Evolutionary conservation across 768 basidiomycete species (phyloP).

Genomic region (Russula dissimulans): DNA sequence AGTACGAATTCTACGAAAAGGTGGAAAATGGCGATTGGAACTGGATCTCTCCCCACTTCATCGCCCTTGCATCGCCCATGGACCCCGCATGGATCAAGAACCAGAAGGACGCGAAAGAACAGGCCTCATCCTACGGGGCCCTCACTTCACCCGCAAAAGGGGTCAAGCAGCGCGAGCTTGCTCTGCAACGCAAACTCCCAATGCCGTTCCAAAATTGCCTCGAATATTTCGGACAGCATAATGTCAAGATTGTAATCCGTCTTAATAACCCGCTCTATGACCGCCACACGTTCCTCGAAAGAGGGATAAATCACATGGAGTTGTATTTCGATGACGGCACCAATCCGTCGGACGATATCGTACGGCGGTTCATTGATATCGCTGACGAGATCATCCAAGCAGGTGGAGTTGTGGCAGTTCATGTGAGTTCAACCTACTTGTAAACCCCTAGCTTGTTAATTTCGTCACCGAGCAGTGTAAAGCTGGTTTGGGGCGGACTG

Average conservation of each 20-base stretch:
- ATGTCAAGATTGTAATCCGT: constrained; percentile 86
- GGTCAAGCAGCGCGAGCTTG: constrained; percentile 33
- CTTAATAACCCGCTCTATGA: constrained; percentile 92
- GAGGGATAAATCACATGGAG: constrained; percentile 82
- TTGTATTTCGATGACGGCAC: constrained; percentile 98
- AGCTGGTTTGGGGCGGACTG: constrained; percentile 93
- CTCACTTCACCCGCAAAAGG: constrained; percentile 22
- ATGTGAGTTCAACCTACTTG: constrained; percentile 43
- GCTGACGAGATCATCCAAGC: constrained; percentile 68
- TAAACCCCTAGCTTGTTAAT: constrained; percentile 8
- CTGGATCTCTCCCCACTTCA: constrained; percentile 85
- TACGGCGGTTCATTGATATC: constrained; percentile 81
- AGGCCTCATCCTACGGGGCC: constrained; percentile 34
- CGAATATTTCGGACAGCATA: constrained; percentile 82
- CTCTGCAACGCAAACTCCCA: constrained; percentile 69
- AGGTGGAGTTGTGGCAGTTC: constrained; percentile 81
- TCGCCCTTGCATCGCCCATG: constrained; percentile 90
- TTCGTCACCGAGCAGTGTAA: constrained; percentile 55
- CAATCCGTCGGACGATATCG: constrained; percentile 93
- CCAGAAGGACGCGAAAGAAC: constrained; percentile 62
- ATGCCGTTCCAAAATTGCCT: constrained; percentile 83
- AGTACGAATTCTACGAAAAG: constrained; percentile 92
- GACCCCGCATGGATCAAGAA: constrained; percentile 73
- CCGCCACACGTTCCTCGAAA: constrained; percentile 65
- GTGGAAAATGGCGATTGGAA: constrained; percentile 96